These are phyloP conservation scores for Quercus cerris DNA, from an alignment of 306 rosid genomes.

Conservation along the genomic window DNA sequence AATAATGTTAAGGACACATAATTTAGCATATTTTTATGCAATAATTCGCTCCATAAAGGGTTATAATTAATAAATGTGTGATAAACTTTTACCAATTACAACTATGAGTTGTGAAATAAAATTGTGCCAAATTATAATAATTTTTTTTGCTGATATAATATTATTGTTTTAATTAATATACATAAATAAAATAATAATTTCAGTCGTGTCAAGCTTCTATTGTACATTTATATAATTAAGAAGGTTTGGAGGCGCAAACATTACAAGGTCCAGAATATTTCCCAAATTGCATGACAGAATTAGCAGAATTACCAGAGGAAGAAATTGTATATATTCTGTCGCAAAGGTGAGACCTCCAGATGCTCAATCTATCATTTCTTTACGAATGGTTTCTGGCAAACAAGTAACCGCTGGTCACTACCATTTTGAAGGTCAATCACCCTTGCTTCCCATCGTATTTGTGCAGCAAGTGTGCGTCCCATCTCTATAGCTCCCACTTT, in stretches of 20 bases:
- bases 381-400: slow-evolving; percentile 92
- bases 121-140: no score
- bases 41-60: no score
- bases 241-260: background rate
- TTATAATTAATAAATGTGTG: no score
- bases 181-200: no score
- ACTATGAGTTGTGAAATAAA: no score
- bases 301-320: slow-evolving; percentile 61
- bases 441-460: slow-evolving; percentile 98
- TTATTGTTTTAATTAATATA: no score
- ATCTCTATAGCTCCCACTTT: slow-evolving; percentile 73
- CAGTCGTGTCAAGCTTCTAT: no score
- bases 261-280: background rate
- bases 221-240: no score
- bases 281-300: slow-evolving; percentile 1
- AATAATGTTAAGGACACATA: no score
- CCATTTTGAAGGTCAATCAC: slow-evolving; percentile 95
- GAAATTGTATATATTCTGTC: slow-evolving; percentile 45
- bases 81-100: no score
- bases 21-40: no score
- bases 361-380: slow-evolving; percentile 62
- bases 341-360: slow-evolving; percentile 35
- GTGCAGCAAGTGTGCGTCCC: slow-evolving; percentile 80
- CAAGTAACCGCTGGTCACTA: slow-evolving; percentile 88
- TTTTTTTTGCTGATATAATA: no score